phyloP scores from a whole-genome alignment of 2,329 filamentous ascomycete genomes.

The Hypoxylon sp. region DNA sequence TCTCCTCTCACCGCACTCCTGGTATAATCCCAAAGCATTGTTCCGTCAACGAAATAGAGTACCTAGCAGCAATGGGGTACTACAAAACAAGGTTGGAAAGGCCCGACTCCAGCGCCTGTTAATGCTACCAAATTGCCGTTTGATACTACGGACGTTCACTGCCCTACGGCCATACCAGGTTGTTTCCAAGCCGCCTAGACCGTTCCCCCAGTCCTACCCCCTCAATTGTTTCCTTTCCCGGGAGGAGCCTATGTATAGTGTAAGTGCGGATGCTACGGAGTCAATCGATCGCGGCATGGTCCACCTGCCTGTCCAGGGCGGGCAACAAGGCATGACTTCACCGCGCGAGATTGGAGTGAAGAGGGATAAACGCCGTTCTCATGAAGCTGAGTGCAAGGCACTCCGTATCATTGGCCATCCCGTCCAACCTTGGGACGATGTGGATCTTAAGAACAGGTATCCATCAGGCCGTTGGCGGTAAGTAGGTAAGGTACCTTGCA shows the following conservation, averaged over 20 bases:
- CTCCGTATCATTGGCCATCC: conserved; percentile 28
- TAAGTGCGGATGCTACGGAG: conserved; percentile 13
- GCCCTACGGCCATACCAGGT: conserved; percentile 8
- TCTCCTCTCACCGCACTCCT: conserved; percentile 5
- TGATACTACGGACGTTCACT: not conserved
- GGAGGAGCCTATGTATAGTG: conserved; percentile 24
- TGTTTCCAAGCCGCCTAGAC: not conserved
- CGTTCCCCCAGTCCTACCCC: conserved; percentile 6
- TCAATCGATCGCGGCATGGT: conserved; percentile 26
- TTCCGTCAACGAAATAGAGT: not conserved
- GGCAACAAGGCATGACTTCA: conserved; percentile 28
- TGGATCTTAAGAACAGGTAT: conserved; percentile 23
- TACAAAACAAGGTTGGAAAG: conserved; percentile 32
- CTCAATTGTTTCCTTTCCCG: conserved; percentile 34
- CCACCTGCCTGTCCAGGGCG: conserved; percentile 38
- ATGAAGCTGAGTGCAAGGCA: conserved; percentile 36
- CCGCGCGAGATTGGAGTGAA: conserved; percentile 15
- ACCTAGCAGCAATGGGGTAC: conserved; percentile 23
- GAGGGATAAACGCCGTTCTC: conserved; percentile 15
- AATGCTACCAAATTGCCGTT: not conserved
- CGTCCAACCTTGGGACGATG: not conserved
- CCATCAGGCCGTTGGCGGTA: not conserved
- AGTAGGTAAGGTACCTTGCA: conserved; percentile 23
- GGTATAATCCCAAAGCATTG: not conserved
- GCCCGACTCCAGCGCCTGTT: conserved; percentile 27